A percentile compares a stretch with the other conserved stretches of the same genome.
Conservation (phyloP, 192 early-diverging fungal species). For the Pilobolus umbonatus region DNA sequence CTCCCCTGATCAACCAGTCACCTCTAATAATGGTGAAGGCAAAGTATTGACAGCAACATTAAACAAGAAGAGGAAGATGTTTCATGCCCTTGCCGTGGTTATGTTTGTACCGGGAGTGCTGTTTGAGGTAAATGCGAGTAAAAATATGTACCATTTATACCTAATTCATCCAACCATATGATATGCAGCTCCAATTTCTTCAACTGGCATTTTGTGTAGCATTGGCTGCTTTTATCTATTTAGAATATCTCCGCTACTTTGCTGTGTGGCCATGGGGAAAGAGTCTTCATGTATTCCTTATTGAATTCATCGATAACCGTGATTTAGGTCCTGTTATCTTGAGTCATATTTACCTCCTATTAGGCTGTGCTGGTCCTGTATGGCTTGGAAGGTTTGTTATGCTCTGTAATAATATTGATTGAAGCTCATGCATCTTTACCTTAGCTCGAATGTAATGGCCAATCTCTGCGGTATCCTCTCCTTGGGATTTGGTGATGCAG, state of each 20-base stretch:
- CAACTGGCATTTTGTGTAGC: slow-evolving; percentile 80
- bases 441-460: slow-evolving; percentile 39
- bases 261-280: slow-evolving; percentile 62
- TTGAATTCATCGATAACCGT: slow-evolving; percentile 77
- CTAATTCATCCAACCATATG: neutral
- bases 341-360: slow-evolving; percentile 83
- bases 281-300: slow-evolving; percentile 65
- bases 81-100: slow-evolving; percentile 73
- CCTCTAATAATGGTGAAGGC: neutral
- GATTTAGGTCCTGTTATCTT: slow-evolving; percentile 82
- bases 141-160: neutral
- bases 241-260: slow-evolving; percentile 80
- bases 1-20: neutral
- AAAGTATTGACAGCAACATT: slow-evolving; percentile 40
- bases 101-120: slow-evolving; percentile 85
- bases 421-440: too few species aligned
- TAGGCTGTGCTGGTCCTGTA: slow-evolving; percentile 87
- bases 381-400: slow-evolving; percentile 71
- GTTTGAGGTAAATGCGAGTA: slow-evolving; percentile 50
- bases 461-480: slow-evolving; percentile 78
- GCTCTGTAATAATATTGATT: too few species aligned
- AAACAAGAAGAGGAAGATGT: slow-evolving; percentile 81
- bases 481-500: slow-evolving; percentile 86
- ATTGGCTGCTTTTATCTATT: slow-evolving; percentile 60
- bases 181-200: slow-evolving; percentile 61